Evolutionary conservation across 129 eudicot species (phyloP).

Genomic region (Pittosporum tobira): DNA sequence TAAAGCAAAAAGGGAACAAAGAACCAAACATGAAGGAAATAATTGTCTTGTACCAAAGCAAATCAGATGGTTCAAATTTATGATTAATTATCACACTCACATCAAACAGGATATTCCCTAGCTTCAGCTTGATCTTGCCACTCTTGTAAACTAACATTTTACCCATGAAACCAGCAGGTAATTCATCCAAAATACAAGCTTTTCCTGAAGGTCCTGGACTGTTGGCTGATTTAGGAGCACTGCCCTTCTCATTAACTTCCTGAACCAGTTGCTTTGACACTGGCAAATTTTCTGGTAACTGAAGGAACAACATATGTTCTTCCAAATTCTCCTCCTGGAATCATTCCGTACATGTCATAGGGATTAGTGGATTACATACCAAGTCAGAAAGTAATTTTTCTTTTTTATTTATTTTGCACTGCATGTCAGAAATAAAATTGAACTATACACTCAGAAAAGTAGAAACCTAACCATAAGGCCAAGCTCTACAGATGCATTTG

Average conservation of each 20-base stretch:
- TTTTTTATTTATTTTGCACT: too few species aligned
- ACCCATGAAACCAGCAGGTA: slow-evolving; percentile 65
- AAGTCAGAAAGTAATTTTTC: too few species aligned
- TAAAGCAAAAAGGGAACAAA: not conserved
- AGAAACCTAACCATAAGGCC: slow-evolving; percentile 75
- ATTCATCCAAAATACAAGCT: slow-evolving; percentile 33
- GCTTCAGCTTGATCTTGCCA: slow-evolving; percentile 80
- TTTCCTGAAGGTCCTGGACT: slow-evolving; percentile 22
- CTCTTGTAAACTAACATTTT: slow-evolving; percentile 79
- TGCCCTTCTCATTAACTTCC: slow-evolving; percentile 22
- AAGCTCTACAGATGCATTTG: slow-evolving; percentile 53
- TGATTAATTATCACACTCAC: slow-evolving; percentile 40
- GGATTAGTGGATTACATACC: not conserved
- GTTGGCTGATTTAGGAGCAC: slow-evolving; percentile 28
- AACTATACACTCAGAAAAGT: slow-evolving; percentile 6
- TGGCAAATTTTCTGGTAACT: slow-evolving; percentile 65
- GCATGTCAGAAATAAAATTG: too few species aligned
- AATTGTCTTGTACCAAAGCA: not conserved
- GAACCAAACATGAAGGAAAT: not conserved
- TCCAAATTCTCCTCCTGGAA: slow-evolving; percentile 61
- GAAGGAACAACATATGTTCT: slow-evolving; percentile 45
- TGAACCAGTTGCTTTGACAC: slow-evolving; percentile 24
- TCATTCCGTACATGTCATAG: not conserved
- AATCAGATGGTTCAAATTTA: not conserved
- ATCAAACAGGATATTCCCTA: slow-evolving; percentile 66